Conservation (phyloP, 257 asterid species). For the Ehretia macrophylla region DNA sequence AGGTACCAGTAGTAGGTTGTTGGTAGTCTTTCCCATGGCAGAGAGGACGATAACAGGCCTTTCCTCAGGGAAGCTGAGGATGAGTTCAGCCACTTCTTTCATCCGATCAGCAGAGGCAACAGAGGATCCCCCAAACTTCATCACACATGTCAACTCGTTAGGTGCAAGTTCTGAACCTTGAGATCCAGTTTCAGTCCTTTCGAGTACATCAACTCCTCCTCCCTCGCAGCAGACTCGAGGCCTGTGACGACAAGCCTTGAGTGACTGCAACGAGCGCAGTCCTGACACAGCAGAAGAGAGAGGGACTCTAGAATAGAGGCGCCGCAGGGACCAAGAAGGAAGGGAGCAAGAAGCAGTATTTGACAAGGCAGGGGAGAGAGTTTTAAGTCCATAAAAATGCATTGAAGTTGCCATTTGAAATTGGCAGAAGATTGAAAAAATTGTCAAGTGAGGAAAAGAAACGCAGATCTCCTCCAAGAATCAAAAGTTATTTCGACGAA, state of each 20-base stretch:
- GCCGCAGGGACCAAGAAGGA: slow-evolving; percentile 18
- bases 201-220: slow-evolving; percentile 33
- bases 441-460: no score
- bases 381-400: slow-evolving; percentile 45
- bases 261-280: slow-evolving; percentile 6
- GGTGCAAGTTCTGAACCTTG: slow-evolving; percentile 26
- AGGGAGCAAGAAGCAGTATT: slow-evolving; percentile 23
- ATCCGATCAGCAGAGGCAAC: slow-evolving; percentile 69
- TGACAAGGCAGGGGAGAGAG: slow-evolving; percentile 24
- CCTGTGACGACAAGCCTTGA: slow-evolving; percentile 17
- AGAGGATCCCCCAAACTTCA: slow-evolving; percentile 92
- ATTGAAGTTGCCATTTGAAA: slow-evolving; percentile 43
- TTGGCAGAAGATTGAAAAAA: no score
- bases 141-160: slow-evolving; percentile 45
- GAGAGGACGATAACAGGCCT: slow-evolving; percentile 78
- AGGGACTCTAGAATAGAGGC: slow-evolving; percentile 21
- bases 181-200: slow-evolving; percentile 23
- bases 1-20: slow-evolving; percentile 53
- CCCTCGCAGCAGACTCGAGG: slow-evolving; percentile 29
- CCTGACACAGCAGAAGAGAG: slow-evolving; percentile 23
- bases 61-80: slow-evolving; percentile 73
- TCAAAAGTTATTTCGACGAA: no score
- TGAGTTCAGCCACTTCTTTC: slow-evolving; percentile 67
- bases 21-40: slow-evolving; percentile 87
- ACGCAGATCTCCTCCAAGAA: no score